Percentiles rank a stretch among this genome's conserved stretches.
phyloP scores from a whole-genome alignment of 1,284 basidiomycete species.

The Cryptococcus sp. region DNA sequence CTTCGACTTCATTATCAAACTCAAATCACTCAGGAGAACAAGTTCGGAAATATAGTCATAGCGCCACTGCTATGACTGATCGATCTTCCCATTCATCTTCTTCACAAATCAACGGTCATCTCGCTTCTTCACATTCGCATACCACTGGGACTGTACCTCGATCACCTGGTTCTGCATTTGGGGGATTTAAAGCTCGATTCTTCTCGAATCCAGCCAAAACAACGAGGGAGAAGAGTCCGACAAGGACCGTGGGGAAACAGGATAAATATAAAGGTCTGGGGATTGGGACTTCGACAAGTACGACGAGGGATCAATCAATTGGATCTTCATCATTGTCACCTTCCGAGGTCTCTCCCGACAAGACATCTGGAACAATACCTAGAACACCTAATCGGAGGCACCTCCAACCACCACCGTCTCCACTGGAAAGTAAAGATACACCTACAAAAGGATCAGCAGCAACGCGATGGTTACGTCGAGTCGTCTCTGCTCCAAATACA shows the following conservation, averaged over 20 bases:
- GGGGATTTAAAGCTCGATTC: conserved; percentile 39
- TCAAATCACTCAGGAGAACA: neutral
- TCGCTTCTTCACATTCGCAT: conserved; percentile 1
- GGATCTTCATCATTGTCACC: conserved; percentile 22
- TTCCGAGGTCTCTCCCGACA: neutral
- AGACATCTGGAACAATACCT: conserved; percentile 5
- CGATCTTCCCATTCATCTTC: conserved; percentile 24
- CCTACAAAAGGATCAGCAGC: conserved; percentile 48
- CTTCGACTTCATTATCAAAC: too few relatives aligned
- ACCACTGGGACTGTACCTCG: conserved; percentile 12
- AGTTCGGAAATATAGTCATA: neutral
- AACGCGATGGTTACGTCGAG: conserved; percentile 82
- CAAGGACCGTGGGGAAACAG: conserved; percentile 8
- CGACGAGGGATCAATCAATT: conserved; percentile 15
- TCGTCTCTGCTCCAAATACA: conserved; percentile 93
- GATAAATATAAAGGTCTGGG: conserved; percentile 26
- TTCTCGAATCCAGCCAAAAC: conserved; percentile 28
- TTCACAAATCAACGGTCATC: conserved; percentile 1
- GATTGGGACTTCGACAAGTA: conserved; percentile 4
- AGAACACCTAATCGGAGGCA: conserved; percentile 15
- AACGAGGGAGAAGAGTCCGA: neutral
- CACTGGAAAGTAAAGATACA: conserved; percentile 2
- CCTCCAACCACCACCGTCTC: conserved; percentile 3
- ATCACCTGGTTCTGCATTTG: conserved; percentile 16
- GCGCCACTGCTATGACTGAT: conserved; percentile 8